Percentiles rank a stretch among this genome's conserved stretches.
Conservation (phyloP, 441 rosid genomes). For the Bocquillonia castaneifolia region DNA sequence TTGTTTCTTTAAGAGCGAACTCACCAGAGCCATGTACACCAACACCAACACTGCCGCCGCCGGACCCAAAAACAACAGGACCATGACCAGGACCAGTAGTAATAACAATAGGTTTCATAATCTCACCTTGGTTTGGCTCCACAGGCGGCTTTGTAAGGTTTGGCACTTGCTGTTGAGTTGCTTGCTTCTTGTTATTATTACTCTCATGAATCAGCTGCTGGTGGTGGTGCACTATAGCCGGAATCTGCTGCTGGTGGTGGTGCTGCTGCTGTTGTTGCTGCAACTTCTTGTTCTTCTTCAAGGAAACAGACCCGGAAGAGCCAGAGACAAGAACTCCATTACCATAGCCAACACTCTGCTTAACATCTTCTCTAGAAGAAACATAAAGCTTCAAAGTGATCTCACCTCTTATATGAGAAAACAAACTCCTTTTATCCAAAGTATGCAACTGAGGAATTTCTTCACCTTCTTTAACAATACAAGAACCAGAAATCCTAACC, state of each 20-base stretch:
- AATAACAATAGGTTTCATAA: conserved; percentile 49
- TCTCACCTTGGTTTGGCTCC: conserved; percentile 45
- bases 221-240: conserved; percentile 37
- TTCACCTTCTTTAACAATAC: conserved; percentile 46
- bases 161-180: conserved; percentile 26
- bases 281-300: conserved; percentile 47
- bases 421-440: conserved; percentile 62
- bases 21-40: conserved; percentile 34
- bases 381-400: conserved; percentile 50
- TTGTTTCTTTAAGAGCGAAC: conserved; percentile 47
- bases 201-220: conserved; percentile 21
- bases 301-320: conserved; percentile 26
- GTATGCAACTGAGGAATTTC: conserved; percentile 45
- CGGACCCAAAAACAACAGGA: conserved; percentile 24
- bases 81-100: conserved; percentile 38
- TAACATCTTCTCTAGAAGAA: conserved; percentile 33
- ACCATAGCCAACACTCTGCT: conserved; percentile 19
- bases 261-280: conserved; percentile 41
- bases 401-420: conserved; percentile 67
- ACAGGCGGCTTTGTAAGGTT: conserved; percentile 39
- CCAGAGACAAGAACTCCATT: conserved; percentile 24
- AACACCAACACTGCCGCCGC: conserved; percentile 19
- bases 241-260: conserved; percentile 33
- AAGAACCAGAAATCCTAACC: conserved; percentile 48
- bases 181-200: conserved; percentile 31